Conservation (phyloP, 345 rosid species). For the Hibiscus syriacus region DNA sequence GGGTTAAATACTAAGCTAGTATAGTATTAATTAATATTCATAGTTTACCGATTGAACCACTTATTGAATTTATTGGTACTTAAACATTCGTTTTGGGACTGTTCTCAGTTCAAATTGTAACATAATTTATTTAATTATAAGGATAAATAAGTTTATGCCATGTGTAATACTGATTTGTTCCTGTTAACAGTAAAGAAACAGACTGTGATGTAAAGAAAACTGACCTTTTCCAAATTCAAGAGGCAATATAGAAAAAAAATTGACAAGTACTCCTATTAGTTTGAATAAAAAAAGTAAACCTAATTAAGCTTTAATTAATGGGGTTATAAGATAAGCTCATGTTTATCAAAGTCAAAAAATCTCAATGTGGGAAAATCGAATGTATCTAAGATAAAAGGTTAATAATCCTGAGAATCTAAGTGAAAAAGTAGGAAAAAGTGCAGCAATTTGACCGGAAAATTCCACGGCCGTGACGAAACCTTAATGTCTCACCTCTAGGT, state of each 20-base stretch:
- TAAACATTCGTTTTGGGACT: too few relatives aligned
- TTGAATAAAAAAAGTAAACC: background rate
- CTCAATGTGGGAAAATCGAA: background rate
- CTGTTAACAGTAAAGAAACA: too few relatives aligned
- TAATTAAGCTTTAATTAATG: background rate
- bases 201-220: too few relatives aligned
- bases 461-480: background rate
- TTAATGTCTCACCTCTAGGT: background rate
- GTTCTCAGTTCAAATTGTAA: too few relatives aligned
- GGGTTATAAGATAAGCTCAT: background rate
- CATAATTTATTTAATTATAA: too few relatives aligned
- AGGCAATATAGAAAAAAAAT: background rate
- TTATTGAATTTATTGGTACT: too few relatives aligned
- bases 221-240: background rate
- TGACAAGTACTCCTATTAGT: background rate
- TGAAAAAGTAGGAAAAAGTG: background rate
- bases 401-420: background rate
- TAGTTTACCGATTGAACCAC: too few relatives aligned
- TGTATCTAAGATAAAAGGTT: background rate
- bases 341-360: background rate
- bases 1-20: too few relatives aligned
- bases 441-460: background rate
- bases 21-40: too few relatives aligned
- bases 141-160: too few relatives aligned
- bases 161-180: too few relatives aligned